phyloP scores from a whole-genome alignment of 129 eudicot species.

The Centrapalus pauciflorus region DNA sequence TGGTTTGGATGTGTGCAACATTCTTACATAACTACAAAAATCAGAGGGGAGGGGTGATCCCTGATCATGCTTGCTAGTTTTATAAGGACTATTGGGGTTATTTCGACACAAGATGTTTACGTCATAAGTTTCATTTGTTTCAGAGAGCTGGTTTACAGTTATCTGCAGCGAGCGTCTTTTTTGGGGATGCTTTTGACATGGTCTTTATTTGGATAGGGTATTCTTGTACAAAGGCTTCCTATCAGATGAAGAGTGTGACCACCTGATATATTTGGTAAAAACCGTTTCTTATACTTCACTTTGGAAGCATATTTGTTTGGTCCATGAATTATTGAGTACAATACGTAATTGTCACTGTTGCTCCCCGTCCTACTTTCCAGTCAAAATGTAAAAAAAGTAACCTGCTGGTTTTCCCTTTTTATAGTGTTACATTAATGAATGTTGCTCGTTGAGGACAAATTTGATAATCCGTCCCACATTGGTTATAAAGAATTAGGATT shows the following conservation, averaged over 20 bases:
- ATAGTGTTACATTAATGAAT: no score
- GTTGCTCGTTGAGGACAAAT: not conserved
- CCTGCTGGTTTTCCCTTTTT: conserved; percentile 2
- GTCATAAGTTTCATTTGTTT: not conserved
- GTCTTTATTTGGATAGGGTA: conserved; percentile 49
- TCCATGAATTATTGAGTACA: not conserved
- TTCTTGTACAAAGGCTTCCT: conserved; percentile 64
- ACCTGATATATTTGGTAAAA: conserved; percentile 59
- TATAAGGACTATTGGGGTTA: no score
- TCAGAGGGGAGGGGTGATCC: no score
- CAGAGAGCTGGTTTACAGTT: not conserved
- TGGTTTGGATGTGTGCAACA: no score
- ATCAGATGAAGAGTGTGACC: conserved; percentile 77
- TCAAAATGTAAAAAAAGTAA: not conserved
- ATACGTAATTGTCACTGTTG: not conserved
- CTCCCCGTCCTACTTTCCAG: not conserved
- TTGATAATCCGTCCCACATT: not conserved
- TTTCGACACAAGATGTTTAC: no score
- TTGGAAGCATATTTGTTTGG: not conserved
- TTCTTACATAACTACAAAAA: no score
- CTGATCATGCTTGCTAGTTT: no score
- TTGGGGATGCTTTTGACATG: conserved; percentile 27
- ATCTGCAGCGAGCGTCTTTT: not conserved
- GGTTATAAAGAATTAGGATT: not conserved
- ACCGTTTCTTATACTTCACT: not conserved